phyloP scores from a whole-genome alignment of 2,329 filamentous ascomycete species.

The Colletotrichum limetticola region DNA sequence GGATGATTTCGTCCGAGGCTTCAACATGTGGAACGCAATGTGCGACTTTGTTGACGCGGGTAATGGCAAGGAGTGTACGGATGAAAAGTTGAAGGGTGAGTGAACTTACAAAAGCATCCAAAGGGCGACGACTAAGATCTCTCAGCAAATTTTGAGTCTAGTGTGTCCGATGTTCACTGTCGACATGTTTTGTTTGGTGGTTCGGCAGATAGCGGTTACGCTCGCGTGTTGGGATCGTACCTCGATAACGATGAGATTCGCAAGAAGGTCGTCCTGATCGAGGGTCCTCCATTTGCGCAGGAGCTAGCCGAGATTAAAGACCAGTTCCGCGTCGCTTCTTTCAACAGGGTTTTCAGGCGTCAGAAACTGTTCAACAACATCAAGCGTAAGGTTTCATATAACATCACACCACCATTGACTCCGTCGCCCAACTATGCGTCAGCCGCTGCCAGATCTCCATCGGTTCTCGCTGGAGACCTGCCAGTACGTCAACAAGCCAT shows the following conservation, averaged over 20 bases:
- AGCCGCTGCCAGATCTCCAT: conserved; percentile 24
- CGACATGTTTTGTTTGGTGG: conserved; percentile 52
- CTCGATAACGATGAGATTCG: conserved; percentile 38
- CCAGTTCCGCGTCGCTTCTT: conserved; percentile 40
- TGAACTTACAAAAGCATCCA: not conserved
- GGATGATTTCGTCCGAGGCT: conserved; percentile 50
- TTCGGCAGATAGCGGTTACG: conserved; percentile 54
- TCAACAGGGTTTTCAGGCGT: conserved; percentile 39
- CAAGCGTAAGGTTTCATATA: conserved; percentile 36
- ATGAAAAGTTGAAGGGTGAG: conserved; percentile 53
- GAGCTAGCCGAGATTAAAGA: conserved; percentile 47
- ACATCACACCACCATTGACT: conserved; percentile 37
- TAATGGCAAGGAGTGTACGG: conserved; percentile 54
- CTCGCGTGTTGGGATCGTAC: conserved; percentile 49
- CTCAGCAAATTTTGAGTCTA: conserved; percentile 45
- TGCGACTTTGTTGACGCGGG: conserved; percentile 55
- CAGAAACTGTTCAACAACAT: conserved; percentile 38
- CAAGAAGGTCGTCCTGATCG: conserved; percentile 48
- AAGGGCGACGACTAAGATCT: not conserved
- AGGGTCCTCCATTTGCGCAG: conserved; percentile 50
- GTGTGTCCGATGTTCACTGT: conserved; percentile 50
- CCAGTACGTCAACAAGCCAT: not conserved
- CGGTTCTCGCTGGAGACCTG: not conserved
- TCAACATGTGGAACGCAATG: conserved; percentile 49
- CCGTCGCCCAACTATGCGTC: conserved; percentile 36